Base-by-base conservation (phyloP, 2,329 filamentous ascomycete species). In the Ascomycota sp. region DNA sequence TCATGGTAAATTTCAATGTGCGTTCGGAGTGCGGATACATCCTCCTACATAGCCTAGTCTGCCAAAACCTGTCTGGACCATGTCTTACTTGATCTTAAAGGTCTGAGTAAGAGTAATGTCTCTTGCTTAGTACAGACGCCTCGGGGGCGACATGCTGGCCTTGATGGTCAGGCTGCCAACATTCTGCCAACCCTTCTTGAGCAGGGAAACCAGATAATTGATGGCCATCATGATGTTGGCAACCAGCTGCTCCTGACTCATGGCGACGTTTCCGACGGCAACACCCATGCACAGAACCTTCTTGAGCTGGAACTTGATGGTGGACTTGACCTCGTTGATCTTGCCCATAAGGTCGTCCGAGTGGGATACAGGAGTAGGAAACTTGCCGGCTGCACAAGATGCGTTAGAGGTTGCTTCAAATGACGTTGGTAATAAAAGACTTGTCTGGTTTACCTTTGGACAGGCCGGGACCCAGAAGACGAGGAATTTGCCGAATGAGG, bases 111-210 rank as follows among this genome's bases (percentile, higher is more conserved):
- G n/a, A n/a, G n/a, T n/a, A n/a, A n/a, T n/a, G n/a, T n/a, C n/a
- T n/a, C n/a, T n/a, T n/a, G n/a, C 50, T 59, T 95, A 98, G 75
- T 94, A 98, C 48, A 98, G 65, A 56, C 89, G 83, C 73, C 83
- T 89, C 48, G 89, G 89, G 47, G 89, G 89, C 62, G 82, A 93
- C 89, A 98, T 98, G 69, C 80, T 80, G 65, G 89, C 89, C 81
- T 98, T 98, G 74, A 98, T 89, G 59, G 85, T 93, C 67, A 98
- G 74, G 72, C 79, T 89, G 59, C 89, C 89, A 53, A 98, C 89
- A 75, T 98, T 98, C 74, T 98, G 89, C 89, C 89, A 98, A 59
- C 89, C 89, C 81, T 98, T 98, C 83, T 98, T 98, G 59, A 98
- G 70, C 48, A 98, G 72, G 42, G 83, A 94, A 59, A 98, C 86